Evolutionary conservation across 441 rosid genomes (phyloP).

Genomic region (Theobroma grandiflorum): DNA sequence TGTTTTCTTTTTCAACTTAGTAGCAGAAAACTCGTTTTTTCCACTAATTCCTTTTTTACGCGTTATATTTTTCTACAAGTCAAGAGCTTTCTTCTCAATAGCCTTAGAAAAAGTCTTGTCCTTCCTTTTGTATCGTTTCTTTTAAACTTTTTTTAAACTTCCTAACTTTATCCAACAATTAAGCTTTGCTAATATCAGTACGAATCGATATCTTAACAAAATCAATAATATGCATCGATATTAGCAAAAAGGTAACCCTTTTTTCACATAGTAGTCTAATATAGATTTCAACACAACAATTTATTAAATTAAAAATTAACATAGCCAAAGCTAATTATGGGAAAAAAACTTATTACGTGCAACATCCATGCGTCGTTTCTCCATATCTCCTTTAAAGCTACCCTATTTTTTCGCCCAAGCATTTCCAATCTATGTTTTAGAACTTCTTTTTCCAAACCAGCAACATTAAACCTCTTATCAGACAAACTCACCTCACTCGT

Average conservation of each 20-base stretch:
- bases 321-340: no score
- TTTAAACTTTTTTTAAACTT: slow-evolving; percentile 46
- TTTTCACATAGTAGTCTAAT: slow-evolving; percentile 37
- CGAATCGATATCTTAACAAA: slow-evolving; percentile 47
- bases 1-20: slow-evolving; percentile 21
- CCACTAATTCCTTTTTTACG: slow-evolving; percentile 25
- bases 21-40: not conserved
- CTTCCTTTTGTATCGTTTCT: slow-evolving; percentile 38
- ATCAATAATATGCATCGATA: slow-evolving; percentile 31
- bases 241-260: slow-evolving; percentile 40
- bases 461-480: no score
- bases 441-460: no score
- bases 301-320: not conserved
- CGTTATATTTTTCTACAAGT: slow-evolving; percentile 51
- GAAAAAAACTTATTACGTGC: no score
- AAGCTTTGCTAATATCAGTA: slow-evolving; percentile 31
- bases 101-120: slow-evolving; percentile 37
- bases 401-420: no score
- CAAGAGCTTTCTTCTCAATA: slow-evolving; percentile 41
- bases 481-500: no score
- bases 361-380: no score
- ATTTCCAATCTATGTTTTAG: no score
- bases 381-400: no score
- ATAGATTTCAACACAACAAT: slow-evolving; percentile 44
- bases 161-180: slow-evolving; percentile 44